Evolutionary conservation across 495 filamentous ascomycete species (phyloP).

Genomic region (Penicillium nucicola): DNA sequence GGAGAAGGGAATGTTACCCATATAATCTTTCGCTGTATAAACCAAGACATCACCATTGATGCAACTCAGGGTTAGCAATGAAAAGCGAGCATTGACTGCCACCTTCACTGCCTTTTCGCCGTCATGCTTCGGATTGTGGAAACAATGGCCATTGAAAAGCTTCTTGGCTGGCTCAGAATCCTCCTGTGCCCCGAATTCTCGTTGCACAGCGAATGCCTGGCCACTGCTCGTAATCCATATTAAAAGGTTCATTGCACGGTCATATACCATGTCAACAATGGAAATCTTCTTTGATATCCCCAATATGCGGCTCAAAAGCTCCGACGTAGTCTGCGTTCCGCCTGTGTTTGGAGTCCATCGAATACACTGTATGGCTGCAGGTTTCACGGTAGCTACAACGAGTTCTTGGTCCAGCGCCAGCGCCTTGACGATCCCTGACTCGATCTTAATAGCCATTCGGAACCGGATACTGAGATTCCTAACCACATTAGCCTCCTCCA

Average conservation of each 20-base stretch:
- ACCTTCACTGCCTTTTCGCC: conserved; percentile 64
- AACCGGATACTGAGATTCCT: conserved; percentile 86
- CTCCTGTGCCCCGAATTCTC: conserved; percentile 36
- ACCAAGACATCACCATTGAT: conserved; percentile 75
- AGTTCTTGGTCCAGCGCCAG: conserved; percentile 91
- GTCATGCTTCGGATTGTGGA: conserved; percentile 66
- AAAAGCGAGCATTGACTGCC: conserved; percentile 91
- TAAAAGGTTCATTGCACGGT: conserved; percentile 94
- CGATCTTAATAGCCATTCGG: conserved; percentile 96
- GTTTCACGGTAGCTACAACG: conserved; percentile 89
- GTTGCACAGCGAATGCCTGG: conserved; percentile 88
- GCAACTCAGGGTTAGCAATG: conserved; percentile 84
- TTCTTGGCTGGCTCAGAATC: conserved; percentile 48
- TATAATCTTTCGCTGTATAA: conserved; percentile 89
- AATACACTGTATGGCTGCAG: conserved; percentile 93
- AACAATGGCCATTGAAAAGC: conserved; percentile 87
- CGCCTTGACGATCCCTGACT: conserved; percentile 87
- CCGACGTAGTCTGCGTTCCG: conserved; percentile 84
- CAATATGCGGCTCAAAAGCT: conserved; percentile 80
- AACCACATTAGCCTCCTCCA: conserved; percentile 71
- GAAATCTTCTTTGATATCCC: conserved; percentile 76
- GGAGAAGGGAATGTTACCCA: conserved; percentile 88
- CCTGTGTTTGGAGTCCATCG: conserved; percentile 82
- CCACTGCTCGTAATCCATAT: conserved; percentile 93
- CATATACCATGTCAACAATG: conserved; percentile 86